Percentiles rank a stretch among this genome's conserved stretches.
Conservation (phyloP, 148 eudicot genomes). For the Chenopodium suecicum region DNA sequence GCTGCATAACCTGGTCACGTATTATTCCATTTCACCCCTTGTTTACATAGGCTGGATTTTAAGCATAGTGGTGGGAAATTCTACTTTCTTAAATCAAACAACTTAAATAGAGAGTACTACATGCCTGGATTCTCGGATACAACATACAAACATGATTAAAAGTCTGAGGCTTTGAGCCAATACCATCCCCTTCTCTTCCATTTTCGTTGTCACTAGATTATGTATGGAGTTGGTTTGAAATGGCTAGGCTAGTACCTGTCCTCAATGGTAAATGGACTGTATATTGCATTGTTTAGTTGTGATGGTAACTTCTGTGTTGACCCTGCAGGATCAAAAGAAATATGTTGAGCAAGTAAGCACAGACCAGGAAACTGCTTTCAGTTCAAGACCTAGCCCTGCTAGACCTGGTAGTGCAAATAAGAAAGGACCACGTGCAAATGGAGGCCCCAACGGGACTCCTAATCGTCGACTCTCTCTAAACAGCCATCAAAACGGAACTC, state of each 20-base stretch:
- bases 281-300: too few relatives aligned
- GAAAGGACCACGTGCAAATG: conserved; percentile 84
- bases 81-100: background rate
- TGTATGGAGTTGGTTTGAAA: background rate
- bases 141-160: background rate
- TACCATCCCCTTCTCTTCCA: background rate
- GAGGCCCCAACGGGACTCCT: conserved; percentile 66
- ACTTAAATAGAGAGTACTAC: background rate
- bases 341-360: conserved; percentile 65
- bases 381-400: conserved; percentile 83
- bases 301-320: background rate
- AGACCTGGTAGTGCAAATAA: conserved; percentile 67
- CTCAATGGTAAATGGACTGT: background rate
- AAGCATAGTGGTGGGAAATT: background rate
- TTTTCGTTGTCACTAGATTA: background rate
- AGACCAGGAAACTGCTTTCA: conserved; percentile 64
- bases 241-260: background rate
- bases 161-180: background rate
- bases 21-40: background rate
- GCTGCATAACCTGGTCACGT: background rate
- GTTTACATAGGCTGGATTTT: background rate
- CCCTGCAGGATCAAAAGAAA: conserved; percentile 85
- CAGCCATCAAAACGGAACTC: conserved; percentile 60
- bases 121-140: background rate
- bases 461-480: conserved; percentile 64